Conservation (phyloP, 2,329 filamentous ascomycete species). For the Ramularia collo-cygni region DNA sequence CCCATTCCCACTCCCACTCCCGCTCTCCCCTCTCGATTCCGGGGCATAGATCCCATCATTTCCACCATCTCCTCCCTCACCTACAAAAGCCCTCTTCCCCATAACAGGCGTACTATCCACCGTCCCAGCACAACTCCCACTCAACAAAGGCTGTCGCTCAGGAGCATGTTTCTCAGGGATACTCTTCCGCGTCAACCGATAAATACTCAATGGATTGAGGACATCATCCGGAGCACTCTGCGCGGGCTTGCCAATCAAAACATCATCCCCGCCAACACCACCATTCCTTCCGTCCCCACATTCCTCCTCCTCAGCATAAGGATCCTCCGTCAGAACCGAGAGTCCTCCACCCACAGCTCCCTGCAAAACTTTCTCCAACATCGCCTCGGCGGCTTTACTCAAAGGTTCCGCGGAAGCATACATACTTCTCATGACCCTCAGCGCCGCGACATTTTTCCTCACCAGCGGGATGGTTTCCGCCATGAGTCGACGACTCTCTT, state of each 20-base stretch:
- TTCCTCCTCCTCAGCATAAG: constrained; percentile 16
- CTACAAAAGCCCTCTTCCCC: too few relatives aligned
- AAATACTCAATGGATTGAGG: constrained; percentile 20
- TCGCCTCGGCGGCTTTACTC: constrained; percentile 16
- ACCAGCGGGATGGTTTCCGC: constrained; percentile 20
- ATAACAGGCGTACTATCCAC: too few relatives aligned
- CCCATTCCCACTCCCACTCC: too few relatives aligned
- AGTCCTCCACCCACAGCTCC: constrained; percentile 8
- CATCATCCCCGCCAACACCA: constrained; percentile 11
- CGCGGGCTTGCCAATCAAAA: constrained; percentile 13
- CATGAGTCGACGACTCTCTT: constrained; percentile 15
- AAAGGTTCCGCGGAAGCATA: constrained; percentile 19
- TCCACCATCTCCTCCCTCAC: too few relatives aligned
- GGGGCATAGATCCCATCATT: constrained; percentile 7
- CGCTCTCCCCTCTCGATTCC: constrained; percentile 3
- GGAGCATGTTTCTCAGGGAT: constrained; percentile 22
- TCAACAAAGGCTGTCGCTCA: constrained; percentile 10
- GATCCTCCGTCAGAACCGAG: constrained; percentile 18
- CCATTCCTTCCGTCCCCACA: neutral
- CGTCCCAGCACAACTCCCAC: too few relatives aligned
- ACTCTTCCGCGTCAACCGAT: constrained; percentile 18
- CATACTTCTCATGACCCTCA: constrained; percentile 22
- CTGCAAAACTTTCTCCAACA: constrained; percentile 20
- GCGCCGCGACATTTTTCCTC: constrained; percentile 18
- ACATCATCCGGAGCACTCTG: constrained; percentile 22